phyloP scores from a whole-genome alignment of 306 rosid species.

The Elaeagnus macrophylla region DNA sequence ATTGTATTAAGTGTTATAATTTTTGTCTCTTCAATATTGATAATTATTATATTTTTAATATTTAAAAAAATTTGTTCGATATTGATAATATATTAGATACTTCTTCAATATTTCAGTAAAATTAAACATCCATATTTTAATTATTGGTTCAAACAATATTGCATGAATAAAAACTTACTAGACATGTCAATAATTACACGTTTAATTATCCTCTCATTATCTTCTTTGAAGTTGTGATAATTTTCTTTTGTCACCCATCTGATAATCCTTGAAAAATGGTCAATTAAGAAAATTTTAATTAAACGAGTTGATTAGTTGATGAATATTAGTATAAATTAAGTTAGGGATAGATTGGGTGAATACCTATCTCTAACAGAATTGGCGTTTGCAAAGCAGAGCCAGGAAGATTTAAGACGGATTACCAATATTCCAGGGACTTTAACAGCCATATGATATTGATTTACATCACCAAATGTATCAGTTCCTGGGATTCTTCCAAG shows the following conservation, averaged over 20 bases:
- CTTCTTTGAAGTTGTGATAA: slow-evolving; percentile 24
- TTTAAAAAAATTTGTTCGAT: no score
- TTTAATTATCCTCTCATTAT: slow-evolving; percentile 28
- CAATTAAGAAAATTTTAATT: background rate
- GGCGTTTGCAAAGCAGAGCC: slow-evolving; percentile 85
- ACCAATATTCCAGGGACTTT: slow-evolving; percentile 50
- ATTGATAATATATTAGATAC: no score
- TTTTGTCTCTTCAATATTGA: no score
- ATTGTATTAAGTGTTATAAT: no score
- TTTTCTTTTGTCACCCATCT: slow-evolving; percentile 44
- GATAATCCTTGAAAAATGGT: slow-evolving; percentile 34
- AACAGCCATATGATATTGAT: slow-evolving; percentile 72
- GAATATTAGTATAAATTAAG: background rate
- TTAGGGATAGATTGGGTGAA: background rate
- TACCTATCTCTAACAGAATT: slow-evolving; percentile 71
- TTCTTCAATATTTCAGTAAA: no score
- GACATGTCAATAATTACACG: slow-evolving; percentile 65
- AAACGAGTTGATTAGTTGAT: no score
- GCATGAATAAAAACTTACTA: slow-evolving; percentile 36
- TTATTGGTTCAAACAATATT: rapidly evolving
- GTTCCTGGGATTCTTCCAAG: slow-evolving; percentile 70
- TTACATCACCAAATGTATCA: slow-evolving; percentile 52
- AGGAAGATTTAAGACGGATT: slow-evolving; percentile 58
- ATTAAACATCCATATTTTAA: no score
- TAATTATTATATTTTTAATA: no score